Evolutionary conservation across 2,329 filamentous ascomycete species (phyloP).

Genomic region (Niveomyces coronatus): DNA sequence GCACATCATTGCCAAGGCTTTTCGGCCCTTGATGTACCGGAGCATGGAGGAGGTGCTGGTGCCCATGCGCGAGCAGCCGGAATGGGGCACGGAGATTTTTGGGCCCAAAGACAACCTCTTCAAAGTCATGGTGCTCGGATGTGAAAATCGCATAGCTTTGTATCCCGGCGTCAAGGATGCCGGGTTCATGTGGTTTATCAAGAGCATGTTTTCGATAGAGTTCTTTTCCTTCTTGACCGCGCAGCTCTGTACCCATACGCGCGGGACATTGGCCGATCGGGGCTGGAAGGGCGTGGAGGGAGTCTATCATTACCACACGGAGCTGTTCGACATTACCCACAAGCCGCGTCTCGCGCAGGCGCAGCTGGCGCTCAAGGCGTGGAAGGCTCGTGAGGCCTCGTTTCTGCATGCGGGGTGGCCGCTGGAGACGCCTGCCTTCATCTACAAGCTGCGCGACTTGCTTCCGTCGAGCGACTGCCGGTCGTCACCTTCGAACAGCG

Average conservation of each 20-base stretch:
- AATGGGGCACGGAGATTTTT: conserved; percentile 39
- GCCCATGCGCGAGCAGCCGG: conserved; percentile 35
- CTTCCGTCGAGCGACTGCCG: conserved; percentile 22
- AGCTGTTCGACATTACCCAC: conserved; percentile 38
- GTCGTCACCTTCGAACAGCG: not conserved
- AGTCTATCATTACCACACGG: conserved; percentile 38
- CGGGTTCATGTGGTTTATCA: conserved; percentile 46
- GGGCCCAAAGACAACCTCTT: conserved; percentile 44
- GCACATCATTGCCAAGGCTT: conserved; percentile 38
- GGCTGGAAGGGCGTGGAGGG: conserved; percentile 39
- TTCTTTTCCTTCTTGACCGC: conserved; percentile 45
- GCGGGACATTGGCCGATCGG: conserved; percentile 40
- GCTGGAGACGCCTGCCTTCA: conserved; percentile 34
- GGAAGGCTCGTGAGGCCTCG: conserved; percentile 38
- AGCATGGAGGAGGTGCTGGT: conserved; percentile 39
- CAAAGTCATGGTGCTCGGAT: conserved; percentile 38
- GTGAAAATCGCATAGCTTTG: conserved; percentile 36
- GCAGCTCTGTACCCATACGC: conserved; percentile 39
- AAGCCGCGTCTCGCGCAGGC: conserved; percentile 36
- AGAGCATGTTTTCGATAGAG: conserved; percentile 44
- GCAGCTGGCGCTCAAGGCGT: conserved; percentile 39
- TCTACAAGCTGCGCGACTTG: conserved; percentile 32
- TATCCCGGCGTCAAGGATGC: conserved; percentile 32
- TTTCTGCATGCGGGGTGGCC: conserved; percentile 26
- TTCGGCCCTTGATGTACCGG: conserved; percentile 36